Evolutionary conservation across 805 yeast species (phyloP).

Genomic region (Ascoidea tarda): DNA sequence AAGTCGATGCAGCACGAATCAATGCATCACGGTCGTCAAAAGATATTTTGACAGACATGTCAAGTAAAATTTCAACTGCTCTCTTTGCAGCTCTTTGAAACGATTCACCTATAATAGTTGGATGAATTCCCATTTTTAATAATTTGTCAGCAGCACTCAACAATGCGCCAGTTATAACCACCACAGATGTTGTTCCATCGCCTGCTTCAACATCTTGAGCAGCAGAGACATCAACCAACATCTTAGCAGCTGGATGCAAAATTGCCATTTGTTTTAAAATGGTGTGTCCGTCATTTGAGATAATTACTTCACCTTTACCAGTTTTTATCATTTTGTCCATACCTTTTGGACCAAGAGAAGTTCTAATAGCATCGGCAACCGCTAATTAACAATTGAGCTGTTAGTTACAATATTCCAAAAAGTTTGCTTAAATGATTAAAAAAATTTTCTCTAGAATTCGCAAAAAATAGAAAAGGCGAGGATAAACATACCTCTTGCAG

Average conservation of each 20-base stretch:
- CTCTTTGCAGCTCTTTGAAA: slow-evolving; percentile 81
- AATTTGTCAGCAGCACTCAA: slow-evolving; percentile 91
- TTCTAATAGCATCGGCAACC: slow-evolving; percentile 89
- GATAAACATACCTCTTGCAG: slow-evolving; percentile 40
- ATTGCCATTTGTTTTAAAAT: slow-evolving; percentile 96
- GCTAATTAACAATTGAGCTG: slow-evolving; percentile 23
- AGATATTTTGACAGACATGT: slow-evolving; percentile 74
- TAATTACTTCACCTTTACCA: slow-evolving; percentile 79
- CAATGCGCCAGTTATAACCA: slow-evolving; percentile 86
- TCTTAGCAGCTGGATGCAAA: slow-evolving; percentile 95
- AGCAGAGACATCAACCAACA: slow-evolving; percentile 93
- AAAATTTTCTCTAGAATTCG: neutral
- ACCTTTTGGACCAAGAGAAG: slow-evolving; percentile 96
- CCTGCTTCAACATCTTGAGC: slow-evolving; percentile 99
- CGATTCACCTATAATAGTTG: slow-evolving; percentile 86
- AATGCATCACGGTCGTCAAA: slow-evolving; percentile 70
- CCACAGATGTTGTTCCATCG: slow-evolving; percentile 97
- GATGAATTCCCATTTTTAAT: slow-evolving; percentile 85
- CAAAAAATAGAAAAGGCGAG: neutral
- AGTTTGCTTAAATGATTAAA: neutral
- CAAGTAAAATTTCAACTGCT: slow-evolving; percentile 68
- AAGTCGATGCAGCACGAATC: slow-evolving; percentile 87
- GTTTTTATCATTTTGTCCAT: slow-evolving; percentile 99
- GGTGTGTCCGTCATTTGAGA: slow-evolving; percentile 97
- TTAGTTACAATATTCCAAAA: no score